A percentile compares a stretch with the other conserved stretches of the same genome.
These are phyloP conservation scores for Quercus alba DNA, from an alignment of 306 rosid species.

Conservation along the genomic window DNA sequence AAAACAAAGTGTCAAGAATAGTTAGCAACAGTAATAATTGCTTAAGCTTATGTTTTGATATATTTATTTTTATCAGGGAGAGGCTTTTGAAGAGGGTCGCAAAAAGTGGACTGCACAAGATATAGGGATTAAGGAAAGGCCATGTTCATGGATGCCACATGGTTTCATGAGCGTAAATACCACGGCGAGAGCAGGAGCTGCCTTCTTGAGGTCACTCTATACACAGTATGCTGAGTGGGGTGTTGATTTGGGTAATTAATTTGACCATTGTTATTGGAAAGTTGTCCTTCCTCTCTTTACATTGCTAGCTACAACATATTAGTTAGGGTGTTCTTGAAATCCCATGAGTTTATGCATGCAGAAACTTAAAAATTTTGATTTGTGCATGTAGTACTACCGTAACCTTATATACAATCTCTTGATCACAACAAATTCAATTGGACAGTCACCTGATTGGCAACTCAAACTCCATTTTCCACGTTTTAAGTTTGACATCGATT, in stretches of 20 bases:
- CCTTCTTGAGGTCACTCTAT: conserved; percentile 83
- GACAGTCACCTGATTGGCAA: conserved; percentile 1
- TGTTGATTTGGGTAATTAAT: conserved; percentile 85
- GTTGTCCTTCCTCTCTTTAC: background rate
- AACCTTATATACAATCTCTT: background rate
- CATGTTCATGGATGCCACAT: conserved; percentile 82
- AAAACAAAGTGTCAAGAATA: background rate
- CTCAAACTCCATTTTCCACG: background rate
- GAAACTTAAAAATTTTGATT: background rate
- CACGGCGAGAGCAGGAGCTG: conserved; percentile 72
- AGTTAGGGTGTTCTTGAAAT: background rate
- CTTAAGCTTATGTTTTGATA: conserved; percentile 15
- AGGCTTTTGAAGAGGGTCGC: conserved; percentile 60
- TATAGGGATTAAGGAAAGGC: conserved; percentile 65
- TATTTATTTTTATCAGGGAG: conserved; percentile 44
- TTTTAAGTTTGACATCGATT: conserved; percentile 14
- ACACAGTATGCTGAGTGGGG: conserved; percentile 91
- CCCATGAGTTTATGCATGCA: conserved; percentile 10
- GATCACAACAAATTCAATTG: background rate
- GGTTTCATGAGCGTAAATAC: conserved; percentile 96
- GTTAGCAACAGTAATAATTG: background rate
- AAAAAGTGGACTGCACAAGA: conserved; percentile 79
- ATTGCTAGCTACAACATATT: background rate
- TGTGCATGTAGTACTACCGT: background rate
- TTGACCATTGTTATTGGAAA: conserved; percentile 11